A percentile compares a stretch with the other conserved stretches of the same genome.
Evolutionary conservation across 1,284 basidiomycete genomes (phyloP).

Genomic region (Rhizoctonia solani): DNA sequence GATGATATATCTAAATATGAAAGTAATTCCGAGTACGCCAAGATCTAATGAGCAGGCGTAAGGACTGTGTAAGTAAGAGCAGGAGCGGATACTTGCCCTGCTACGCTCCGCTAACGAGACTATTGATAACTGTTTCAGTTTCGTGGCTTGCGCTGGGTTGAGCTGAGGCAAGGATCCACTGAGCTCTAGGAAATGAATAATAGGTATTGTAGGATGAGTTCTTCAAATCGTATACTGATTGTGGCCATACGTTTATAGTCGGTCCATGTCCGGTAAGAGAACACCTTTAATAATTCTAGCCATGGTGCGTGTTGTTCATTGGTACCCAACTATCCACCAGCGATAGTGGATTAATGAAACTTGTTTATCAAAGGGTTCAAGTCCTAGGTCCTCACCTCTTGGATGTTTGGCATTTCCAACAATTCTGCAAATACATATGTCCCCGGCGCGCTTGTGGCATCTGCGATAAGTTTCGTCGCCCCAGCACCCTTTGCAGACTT

Average conservation of each 20-base stretch:
- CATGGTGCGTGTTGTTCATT: slow-evolving; percentile 65
- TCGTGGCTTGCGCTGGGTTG: slow-evolving; percentile 71
- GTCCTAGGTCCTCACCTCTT: slow-evolving; percentile 61
- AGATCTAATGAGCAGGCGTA: slow-evolving; percentile 55
- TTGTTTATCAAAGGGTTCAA: slow-evolving; percentile 13
- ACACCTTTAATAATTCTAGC: slow-evolving; percentile 74
- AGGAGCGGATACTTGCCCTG: slow-evolving; percentile 60
- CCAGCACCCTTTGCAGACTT: slow-evolving; percentile 89
- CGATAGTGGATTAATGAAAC: neutral
- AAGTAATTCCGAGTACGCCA: slow-evolving; percentile 71
- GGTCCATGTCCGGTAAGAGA: slow-evolving; percentile 83
- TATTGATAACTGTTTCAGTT: slow-evolving; percentile 91
- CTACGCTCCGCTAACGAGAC: slow-evolving; percentile 75
- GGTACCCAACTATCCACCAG: slow-evolving; percentile 53
- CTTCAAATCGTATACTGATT: neutral
- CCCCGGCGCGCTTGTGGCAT: slow-evolving; percentile 85
- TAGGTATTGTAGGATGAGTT: neutral
- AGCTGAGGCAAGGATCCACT: slow-evolving; percentile 69
- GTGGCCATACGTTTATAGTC: slow-evolving; percentile 64
- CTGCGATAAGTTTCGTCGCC: slow-evolving; percentile 83
- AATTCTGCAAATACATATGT: slow-evolving; percentile 91
- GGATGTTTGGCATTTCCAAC: slow-evolving; percentile 77
- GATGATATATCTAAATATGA: slow-evolving; percentile 69
- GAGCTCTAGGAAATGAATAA: too few relatives aligned
- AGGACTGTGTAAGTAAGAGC: neutral